phyloP scores from a whole-genome alignment of 2,329 filamentous ascomycete species.

The Exophiala calicioides region DNA sequence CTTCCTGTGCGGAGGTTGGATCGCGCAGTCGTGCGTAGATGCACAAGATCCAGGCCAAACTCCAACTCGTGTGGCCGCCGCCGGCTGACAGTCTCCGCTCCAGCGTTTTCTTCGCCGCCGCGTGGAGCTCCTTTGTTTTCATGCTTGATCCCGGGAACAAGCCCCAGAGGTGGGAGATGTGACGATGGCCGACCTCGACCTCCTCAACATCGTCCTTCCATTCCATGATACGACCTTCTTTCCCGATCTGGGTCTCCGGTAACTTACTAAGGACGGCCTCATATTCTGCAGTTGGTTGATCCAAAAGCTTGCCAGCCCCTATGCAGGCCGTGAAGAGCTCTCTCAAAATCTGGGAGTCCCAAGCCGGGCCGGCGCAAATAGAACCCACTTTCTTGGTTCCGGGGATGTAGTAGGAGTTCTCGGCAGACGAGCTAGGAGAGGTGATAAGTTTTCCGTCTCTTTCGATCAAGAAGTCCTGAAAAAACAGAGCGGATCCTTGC shows the following conservation, averaged over 20 bases:
- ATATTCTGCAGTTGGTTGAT: constrained; percentile 23
- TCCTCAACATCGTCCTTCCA: constrained; percentile 41
- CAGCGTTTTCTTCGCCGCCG: too few relatives aligned
- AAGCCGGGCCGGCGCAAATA: constrained; percentile 41
- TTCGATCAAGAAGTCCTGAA: constrained; percentile 36
- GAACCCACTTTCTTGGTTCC: constrained; percentile 4
- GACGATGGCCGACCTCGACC: too few relatives aligned
- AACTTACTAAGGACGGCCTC: constrained; percentile 2
- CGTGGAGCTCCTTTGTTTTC: too few relatives aligned
- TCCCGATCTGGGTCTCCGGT: constrained; percentile 7
- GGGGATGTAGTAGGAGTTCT: constrained; percentile 34
- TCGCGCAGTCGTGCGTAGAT: too few relatives aligned
- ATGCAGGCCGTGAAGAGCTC: constrained; percentile 42
- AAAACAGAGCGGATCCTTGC: constrained; percentile 36
- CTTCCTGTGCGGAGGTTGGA: too few relatives aligned
- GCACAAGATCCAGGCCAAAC: too few relatives aligned
- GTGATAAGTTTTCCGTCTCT: constrained; percentile 27
- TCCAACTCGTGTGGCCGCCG: too few relatives aligned
- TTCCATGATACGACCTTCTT: constrained; percentile 36
- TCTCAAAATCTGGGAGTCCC: constrained; percentile 50
- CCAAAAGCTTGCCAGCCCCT: constrained; percentile 14
- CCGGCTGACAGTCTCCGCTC: too few relatives aligned
- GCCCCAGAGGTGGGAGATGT: too few relatives aligned
- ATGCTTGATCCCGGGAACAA: too few relatives aligned
- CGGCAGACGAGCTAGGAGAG: constrained; percentile 35